Base-by-base conservation (phyloP, 2,329 filamentous ascomycete species). In the Scedosporium apiospermum region DNA sequence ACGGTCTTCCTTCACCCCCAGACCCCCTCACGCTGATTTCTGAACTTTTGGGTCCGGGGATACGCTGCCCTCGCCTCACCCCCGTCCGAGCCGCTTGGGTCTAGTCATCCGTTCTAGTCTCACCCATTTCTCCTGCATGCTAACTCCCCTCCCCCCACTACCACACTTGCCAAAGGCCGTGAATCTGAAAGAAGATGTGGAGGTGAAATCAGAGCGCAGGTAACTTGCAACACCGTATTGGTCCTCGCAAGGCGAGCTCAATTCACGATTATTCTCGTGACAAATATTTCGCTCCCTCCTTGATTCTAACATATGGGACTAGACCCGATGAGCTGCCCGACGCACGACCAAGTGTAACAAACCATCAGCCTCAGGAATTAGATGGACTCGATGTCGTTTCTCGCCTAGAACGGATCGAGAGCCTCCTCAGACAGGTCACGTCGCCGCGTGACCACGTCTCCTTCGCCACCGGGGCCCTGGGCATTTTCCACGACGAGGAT, bases 371-470 rank as follows among this genome's bases (percentile, higher is more conserved):
- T 14, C 27, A 21, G 6, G 5, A 18, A 27, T 3, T 26, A 4
- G 60, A 62, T 12, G 60, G 57, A 18, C 49, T 46, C 21, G 60
- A 62, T 27, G 38, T 62, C 49, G 27, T 62, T 10, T 46, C 30
- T 16, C 60, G 60, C 38, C 51, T 62, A 38, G 53, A n/a, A 9
- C 42, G 53, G 30, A 62, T 62, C 26, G 60, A 62, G 26, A 26
- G 21, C 16, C 51, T 62, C 16, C 60, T 62, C 7, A 49, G 38
- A 14, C 49, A 57, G 2, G n/a, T 26, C 2, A 30, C 46, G 6
- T n/a, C 59, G 7, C 46, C 23, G 6, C 27, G 34, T 51, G 53
- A 57, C 49, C 6, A n/a, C 21, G 41, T 38, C n/a, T 34, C 49
- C 14, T 30, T 34, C 14, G 26, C 57, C 27, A 30, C 27, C 27